These are phyloP conservation scores for Coemansia sp. DNA, from an alignment of 192 early-diverging fungal species.

Conservation along the genomic window DNA sequence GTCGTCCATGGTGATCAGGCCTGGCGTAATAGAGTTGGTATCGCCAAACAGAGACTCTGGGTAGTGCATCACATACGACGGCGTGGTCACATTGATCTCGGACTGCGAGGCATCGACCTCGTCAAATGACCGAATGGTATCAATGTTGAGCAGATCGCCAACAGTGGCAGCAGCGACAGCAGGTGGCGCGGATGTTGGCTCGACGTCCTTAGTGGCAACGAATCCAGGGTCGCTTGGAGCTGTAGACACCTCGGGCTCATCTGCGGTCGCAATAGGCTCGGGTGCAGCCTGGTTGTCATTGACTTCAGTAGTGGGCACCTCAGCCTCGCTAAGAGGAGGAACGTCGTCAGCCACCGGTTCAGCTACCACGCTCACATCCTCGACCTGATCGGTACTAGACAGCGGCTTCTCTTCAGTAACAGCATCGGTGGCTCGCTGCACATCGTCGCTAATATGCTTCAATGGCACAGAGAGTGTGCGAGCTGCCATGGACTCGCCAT, in stretches of 20 bases:
- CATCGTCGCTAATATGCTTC: constrained; percentile 5
- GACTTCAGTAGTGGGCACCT: background rate
- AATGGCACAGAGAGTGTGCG: background rate
- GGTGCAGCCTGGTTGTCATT: background rate
- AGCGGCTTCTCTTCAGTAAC: background rate
- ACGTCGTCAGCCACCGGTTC: background rate
- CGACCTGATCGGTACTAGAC: background rate
- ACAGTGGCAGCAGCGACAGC: background rate
- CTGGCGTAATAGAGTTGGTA: constrained; percentile 35
- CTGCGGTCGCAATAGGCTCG: background rate
- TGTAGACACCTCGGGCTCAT: background rate
- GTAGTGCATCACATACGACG: constrained; percentile 56
- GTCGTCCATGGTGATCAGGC: constrained; percentile 49
- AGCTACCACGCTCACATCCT: background rate
- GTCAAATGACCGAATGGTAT: constrained; percentile 1
- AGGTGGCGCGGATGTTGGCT: background rate
- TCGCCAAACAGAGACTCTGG: constrained; percentile 53
- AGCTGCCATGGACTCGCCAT: background rate
- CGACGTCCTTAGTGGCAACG: background rate
- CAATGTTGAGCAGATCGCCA: constrained; percentile 6
- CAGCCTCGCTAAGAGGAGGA: background rate
- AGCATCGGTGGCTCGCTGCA: background rate
- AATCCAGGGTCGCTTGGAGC: background rate
- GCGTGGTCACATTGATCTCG: constrained; percentile 27
- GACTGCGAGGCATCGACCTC: background rate